These are phyloP conservation scores for Fusarium protoensiforme DNA, from an alignment of 2,329 filamentous ascomycete species.

Conservation along the genomic window DNA sequence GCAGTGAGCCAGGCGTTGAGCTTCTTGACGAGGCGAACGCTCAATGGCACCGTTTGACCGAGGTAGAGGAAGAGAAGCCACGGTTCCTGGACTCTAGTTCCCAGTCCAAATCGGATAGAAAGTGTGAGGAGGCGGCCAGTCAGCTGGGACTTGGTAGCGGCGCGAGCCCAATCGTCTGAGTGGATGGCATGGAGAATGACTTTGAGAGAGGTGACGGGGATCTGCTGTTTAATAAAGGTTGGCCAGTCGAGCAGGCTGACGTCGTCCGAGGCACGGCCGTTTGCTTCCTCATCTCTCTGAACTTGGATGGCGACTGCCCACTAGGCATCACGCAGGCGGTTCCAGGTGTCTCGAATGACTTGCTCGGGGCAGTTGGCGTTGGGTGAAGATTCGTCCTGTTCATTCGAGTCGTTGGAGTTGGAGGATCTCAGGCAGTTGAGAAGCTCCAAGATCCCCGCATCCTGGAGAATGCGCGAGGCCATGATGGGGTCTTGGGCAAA, in stretches of 20 bases:
- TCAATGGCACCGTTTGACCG: background rate
- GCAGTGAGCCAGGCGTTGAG: constrained; percentile 3
- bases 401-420: background rate
- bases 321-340: constrained; percentile 4
- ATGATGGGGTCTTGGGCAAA: background rate
- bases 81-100: background rate
- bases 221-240: constrained; percentile 2
- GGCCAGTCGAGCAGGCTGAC: constrained; percentile 9
- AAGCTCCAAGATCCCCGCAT: constrained; percentile 4
- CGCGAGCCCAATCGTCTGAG: constrained; percentile 7
- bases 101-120: background rate
- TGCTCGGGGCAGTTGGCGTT: constrained; percentile 5
- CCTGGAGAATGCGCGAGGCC: constrained; percentile 6
- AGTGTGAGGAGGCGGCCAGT: constrained; percentile 4
- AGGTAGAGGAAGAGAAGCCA: constrained; percentile 14
- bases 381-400: background rate
- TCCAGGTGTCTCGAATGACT: constrained; percentile 2
- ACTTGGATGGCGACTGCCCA: background rate
- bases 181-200: constrained; percentile 11
- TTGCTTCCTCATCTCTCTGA: constrained; percentile 1
- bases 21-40: constrained; percentile 1
- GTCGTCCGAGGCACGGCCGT: background rate
- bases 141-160: background rate
- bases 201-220: constrained; percentile 3
- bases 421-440: constrained; percentile 4